phyloP scores from a whole-genome alignment of 176 grass and related monocot genomes.

The Cymbopogon citratus region DNA sequence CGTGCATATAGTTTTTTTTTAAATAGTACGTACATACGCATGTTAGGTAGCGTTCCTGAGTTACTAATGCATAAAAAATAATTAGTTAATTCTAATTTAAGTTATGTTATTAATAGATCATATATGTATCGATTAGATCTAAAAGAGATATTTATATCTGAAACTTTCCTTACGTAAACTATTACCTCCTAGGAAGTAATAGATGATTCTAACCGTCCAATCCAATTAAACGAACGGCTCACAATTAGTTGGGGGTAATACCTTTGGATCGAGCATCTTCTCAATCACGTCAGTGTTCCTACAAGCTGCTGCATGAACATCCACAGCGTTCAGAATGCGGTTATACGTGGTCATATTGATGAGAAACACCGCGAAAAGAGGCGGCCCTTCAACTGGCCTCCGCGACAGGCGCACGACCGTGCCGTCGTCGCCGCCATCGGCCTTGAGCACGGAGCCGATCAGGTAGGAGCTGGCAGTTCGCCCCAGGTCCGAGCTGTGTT shows the following conservation, averaged over 20 bases:
- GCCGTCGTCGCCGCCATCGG: not conserved
- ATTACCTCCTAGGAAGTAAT: too few relatives aligned
- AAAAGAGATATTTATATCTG: too few relatives aligned
- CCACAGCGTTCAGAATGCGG: constrained; percentile 50
- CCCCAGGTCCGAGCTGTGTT: constrained; percentile 27
- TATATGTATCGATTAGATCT: too few relatives aligned
- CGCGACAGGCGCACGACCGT: constrained; percentile 16
- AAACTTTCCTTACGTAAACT: too few relatives aligned
- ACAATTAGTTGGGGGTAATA: not conserved
- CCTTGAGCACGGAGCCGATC: constrained; percentile 25
- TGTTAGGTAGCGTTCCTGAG: too few relatives aligned
- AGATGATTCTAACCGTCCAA: too few relatives aligned
- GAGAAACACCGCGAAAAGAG: constrained; percentile 41
- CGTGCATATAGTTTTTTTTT: too few relatives aligned
- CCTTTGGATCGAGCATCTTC: constrained; percentile 23
- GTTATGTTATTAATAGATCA: too few relatives aligned
- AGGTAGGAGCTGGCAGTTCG: not conserved
- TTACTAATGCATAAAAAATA: too few relatives aligned
- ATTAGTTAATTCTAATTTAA: too few relatives aligned
- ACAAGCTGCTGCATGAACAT: not conserved
- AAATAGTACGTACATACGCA: too few relatives aligned
- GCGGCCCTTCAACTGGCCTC: not conserved
- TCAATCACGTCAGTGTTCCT: constrained; percentile 23
- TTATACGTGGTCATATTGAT: constrained; percentile 60
- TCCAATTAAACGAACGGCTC: too few relatives aligned